phyloP scores from a whole-genome alignment of 108 stramenopile species.

The Parmales sp. region DNA sequence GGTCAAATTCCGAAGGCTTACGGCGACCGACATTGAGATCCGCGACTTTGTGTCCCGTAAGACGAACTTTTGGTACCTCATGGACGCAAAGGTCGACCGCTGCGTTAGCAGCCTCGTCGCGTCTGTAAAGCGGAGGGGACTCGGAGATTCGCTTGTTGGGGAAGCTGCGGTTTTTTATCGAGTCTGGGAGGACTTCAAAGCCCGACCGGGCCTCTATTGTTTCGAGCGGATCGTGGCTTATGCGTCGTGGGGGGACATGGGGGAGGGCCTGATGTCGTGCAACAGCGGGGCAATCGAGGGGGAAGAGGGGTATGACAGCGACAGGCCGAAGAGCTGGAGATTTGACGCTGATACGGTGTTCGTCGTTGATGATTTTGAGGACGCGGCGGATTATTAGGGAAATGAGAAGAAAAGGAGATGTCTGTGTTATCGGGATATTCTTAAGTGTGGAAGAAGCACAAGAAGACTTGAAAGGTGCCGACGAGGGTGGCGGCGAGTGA shows the following conservation, averaged over 20 bases:
- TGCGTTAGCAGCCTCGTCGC: background rate
- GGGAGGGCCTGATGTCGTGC: background rate
- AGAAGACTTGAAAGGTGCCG: too few relatives aligned
- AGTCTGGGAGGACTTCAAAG: constrained; percentile 1
- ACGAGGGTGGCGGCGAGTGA: too few relatives aligned
- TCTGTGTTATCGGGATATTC: too few relatives aligned
- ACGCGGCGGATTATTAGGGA: background rate
- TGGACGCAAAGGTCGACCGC: background rate
- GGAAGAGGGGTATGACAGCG: background rate
- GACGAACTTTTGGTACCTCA: background rate
- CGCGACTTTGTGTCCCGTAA: background rate
- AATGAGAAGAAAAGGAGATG: background rate
- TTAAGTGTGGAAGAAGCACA: too few relatives aligned
- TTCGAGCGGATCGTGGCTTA: constrained; percentile 8
- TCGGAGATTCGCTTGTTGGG: background rate
- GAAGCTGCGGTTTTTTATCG: background rate
- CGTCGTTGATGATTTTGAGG: background rate
- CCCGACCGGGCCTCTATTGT: background rate
- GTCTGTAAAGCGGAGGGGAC: background rate
- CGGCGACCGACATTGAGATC: background rate
- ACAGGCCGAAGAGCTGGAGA: background rate
- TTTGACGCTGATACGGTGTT: background rate
- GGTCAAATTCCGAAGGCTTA: too few relatives aligned
- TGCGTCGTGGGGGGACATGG: background rate
- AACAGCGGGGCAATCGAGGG: background rate